Evolutionary conservation across 768 basidiomycete genomes (phyloP).

Genomic region (Suillus ampliporus): DNA sequence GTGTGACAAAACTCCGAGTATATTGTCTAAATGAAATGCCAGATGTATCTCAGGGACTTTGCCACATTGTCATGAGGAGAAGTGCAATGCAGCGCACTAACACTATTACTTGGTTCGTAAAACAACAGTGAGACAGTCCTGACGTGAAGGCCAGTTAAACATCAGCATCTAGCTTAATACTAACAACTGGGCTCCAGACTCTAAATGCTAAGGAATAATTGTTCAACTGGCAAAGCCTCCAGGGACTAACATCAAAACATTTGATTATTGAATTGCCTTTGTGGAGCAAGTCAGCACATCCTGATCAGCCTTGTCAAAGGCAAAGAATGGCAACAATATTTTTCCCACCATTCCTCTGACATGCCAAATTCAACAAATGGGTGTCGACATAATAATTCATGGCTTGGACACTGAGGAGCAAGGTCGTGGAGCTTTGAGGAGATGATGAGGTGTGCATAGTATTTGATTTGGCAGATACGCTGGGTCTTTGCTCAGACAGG

Average conservation of each 20-base stretch:
- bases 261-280: not conserved
- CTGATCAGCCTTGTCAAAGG: not conserved
- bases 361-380: not conserved
- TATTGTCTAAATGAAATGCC: too few relatives aligned
- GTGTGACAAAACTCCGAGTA: too few relatives aligned
- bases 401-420: not conserved
- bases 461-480: not conserved
- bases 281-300: not conserved
- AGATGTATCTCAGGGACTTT: too few relatives aligned
- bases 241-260: not conserved
- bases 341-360: too few relatives aligned
- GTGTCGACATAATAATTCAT: not conserved
- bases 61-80: too few relatives aligned
- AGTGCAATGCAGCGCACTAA: too few relatives aligned
- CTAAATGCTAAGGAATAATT: not conserved
- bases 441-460: not conserved
- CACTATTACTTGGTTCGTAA: too few relatives aligned
- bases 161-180: too few relatives aligned
- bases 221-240: too few relatives aligned
- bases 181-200: not conserved
- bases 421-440: not conserved
- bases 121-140: too few relatives aligned
- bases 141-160: too few relatives aligned
- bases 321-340: not conserved
- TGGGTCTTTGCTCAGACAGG: not conserved